Conservation (phyloP, 805 yeast genomes). For the Wickerhamiella azymoides region DNA sequence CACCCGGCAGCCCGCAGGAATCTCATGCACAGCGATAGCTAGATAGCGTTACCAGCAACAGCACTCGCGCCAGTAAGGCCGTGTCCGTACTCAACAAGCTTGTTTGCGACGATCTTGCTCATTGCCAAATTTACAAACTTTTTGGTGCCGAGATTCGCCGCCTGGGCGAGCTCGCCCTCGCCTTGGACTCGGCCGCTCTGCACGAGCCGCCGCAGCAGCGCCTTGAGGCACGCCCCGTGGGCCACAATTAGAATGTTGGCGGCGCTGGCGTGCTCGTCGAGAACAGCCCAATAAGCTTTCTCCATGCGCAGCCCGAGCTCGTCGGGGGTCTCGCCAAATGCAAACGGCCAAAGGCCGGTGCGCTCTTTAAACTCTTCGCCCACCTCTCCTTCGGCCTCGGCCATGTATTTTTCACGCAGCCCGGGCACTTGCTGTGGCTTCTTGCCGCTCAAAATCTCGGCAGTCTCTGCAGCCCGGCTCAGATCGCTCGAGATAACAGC, state of each 20-base stretch:
- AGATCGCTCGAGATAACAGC: conserved; percentile 16
- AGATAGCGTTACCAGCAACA: background rate
- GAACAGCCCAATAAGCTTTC: conserved; percentile 9
- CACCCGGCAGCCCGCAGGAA: background rate
- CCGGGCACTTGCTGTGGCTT: background rate
- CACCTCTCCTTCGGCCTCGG: conserved; percentile 14
- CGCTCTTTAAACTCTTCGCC: conserved; percentile 9
- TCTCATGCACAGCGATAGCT: too few relatives aligned
- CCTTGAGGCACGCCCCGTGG: conserved; percentile 18
- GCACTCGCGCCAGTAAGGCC: background rate
- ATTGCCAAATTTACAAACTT: background rate
- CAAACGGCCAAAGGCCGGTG: background rate
- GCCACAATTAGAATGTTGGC: conserved; percentile 14
- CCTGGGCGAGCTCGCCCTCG: background rate
- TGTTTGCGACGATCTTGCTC: background rate
- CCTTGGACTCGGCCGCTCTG: background rate
- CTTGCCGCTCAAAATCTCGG: conserved; percentile 12
- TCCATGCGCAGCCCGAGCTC: conserved; percentile 11
- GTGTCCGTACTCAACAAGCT: background rate
- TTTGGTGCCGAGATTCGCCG: background rate
- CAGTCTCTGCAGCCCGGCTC: conserved; percentile 17
- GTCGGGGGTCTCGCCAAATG: conserved; percentile 14
- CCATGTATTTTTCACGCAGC: conserved; percentile 19
- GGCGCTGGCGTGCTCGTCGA: conserved; percentile 3
- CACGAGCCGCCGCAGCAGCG: conserved; percentile 11